phyloP scores from a whole-genome alignment of 805 yeast species.

The Kazachstania martiniae region DNA sequence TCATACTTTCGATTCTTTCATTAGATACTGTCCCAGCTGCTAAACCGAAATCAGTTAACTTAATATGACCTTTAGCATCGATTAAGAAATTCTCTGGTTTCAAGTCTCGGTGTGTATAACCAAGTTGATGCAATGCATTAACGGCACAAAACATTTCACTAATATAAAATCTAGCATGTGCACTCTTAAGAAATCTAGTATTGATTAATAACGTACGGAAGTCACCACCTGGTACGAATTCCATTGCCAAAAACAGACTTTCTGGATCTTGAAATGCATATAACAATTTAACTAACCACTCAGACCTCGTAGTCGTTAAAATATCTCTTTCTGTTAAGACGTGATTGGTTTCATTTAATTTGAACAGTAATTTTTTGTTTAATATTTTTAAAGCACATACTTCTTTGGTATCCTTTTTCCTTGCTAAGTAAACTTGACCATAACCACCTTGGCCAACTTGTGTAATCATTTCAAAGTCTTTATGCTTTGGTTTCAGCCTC shows the following conservation, averaged over 20 bases:
- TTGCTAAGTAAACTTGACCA: constrained; percentile 95
- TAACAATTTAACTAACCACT: constrained; percentile 87
- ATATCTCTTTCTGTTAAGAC: constrained; percentile 94
- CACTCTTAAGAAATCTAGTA: constrained; percentile 85
- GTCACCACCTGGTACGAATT: constrained; percentile 99
- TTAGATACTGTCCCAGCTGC: constrained; percentile 94
- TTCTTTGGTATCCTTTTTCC: constrained; percentile 88
- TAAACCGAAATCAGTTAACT: constrained; percentile 82
- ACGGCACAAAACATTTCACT: constrained; percentile 95
- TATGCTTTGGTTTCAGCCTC: constrained; percentile 83
- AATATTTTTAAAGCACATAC: constrained; percentile 90
- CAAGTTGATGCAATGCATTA: constrained; percentile 85
- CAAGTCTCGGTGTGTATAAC: constrained; percentile 93
- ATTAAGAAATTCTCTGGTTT: constrained; percentile 88
- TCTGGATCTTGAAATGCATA: constrained; percentile 93
- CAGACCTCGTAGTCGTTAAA: constrained; percentile 87
- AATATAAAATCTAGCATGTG: constrained; percentile 90
- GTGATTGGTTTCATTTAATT: constrained; percentile 90
- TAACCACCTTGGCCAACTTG: constrained; percentile 99
- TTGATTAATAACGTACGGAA: constrained; percentile 88
- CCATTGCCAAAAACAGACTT: constrained; percentile 93
- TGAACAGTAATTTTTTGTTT: constrained; percentile 74
- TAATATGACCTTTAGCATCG: constrained; percentile 67
- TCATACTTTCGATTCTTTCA: constrained; percentile 89
- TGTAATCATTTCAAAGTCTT: constrained; percentile 91